Conservation (phyloP, 2,329 filamentous ascomycete genomes). For the Capronia epimyces region DNA sequence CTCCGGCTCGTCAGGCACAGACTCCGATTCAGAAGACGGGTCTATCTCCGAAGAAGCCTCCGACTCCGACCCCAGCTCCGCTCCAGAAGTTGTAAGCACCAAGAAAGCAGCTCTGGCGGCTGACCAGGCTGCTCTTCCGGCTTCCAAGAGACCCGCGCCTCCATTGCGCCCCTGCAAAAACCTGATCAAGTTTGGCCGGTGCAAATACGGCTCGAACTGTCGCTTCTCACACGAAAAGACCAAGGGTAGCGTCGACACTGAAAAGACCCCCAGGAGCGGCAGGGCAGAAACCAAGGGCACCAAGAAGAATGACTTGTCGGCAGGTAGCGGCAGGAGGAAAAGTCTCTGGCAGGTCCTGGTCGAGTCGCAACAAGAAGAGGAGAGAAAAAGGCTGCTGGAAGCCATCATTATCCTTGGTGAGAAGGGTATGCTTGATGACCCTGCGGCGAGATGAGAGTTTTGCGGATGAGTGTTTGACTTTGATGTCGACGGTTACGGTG, state of each 20-base stretch:
- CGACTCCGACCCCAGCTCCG: slow-evolving; percentile 21
- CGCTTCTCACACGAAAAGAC: slow-evolving; percentile 38
- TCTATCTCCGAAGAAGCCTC: slow-evolving; percentile 4
- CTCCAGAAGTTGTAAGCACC: slow-evolving; percentile 41
- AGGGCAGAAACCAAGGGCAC: slow-evolving; percentile 27
- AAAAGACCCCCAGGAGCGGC: neutral
- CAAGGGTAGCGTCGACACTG: neutral
- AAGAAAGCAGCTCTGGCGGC: slow-evolving; percentile 35
- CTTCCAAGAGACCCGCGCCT: slow-evolving; percentile 28
- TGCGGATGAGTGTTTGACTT: neutral
- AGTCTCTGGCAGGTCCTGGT: slow-evolving; percentile 43
- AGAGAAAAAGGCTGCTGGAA: slow-evolving; percentile 39
- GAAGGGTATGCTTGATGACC: slow-evolving; percentile 35
- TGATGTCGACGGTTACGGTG: no score
- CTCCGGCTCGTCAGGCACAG: slow-evolving; percentile 21
- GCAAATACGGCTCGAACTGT: slow-evolving; percentile 40
- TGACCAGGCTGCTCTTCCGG: slow-evolving; percentile 38
- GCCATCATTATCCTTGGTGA: slow-evolving; percentile 41
- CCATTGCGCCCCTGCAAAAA: slow-evolving; percentile 34
- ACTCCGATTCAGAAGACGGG: slow-evolving; percentile 17
- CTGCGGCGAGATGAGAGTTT: neutral
- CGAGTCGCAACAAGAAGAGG: slow-evolving; percentile 40
- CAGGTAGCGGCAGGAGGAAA: slow-evolving; percentile 31
- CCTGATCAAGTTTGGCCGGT: slow-evolving; percentile 40
- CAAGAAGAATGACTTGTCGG: slow-evolving; percentile 25